Conservation (phyloP, 2,329 filamentous ascomycete genomes). For the Fusarium sp. region DNA sequence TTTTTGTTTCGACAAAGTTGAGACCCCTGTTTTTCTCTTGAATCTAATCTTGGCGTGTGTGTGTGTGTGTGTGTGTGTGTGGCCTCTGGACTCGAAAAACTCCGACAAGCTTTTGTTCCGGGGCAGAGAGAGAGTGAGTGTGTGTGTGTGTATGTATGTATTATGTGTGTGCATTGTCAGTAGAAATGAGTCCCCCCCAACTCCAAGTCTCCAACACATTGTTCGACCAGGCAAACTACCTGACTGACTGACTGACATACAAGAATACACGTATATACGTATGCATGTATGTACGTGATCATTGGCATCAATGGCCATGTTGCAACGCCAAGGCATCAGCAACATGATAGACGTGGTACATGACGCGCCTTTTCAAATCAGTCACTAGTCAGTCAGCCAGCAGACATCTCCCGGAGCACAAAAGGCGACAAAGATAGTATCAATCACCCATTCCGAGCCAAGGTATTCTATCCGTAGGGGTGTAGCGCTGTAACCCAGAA, state of each 20-base stretch:
- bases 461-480: not conserved
- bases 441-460: not conserved
- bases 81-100: not conserved
- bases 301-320: conserved; percentile 4
- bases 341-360: conserved; percentile 11
- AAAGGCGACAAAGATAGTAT: conserved; percentile 29
- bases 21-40: conserved; percentile 11
- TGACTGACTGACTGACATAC: no score
- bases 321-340: conserved; percentile 20
- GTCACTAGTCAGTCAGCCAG: conserved; percentile 1
- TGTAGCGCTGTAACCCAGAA: not conserved
- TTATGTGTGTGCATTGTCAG: no score
- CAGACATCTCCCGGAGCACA: conserved; percentile 14
- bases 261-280: no score
- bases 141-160: no score
- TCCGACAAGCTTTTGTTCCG: conserved; percentile 3
- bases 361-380: conserved; percentile 1
- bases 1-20: conserved; percentile 44
- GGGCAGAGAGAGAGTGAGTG: no score
- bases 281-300: conserved; percentile 3
- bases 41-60: no score
- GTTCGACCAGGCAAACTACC: not conserved
- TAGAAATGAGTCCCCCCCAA: no score
- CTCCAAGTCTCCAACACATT: no score
- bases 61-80: no score